These are phyloP conservation scores for Bocquillonia castaneifolia DNA, from an alignment of 441 rosid genomes.

Conservation along the genomic window DNA sequence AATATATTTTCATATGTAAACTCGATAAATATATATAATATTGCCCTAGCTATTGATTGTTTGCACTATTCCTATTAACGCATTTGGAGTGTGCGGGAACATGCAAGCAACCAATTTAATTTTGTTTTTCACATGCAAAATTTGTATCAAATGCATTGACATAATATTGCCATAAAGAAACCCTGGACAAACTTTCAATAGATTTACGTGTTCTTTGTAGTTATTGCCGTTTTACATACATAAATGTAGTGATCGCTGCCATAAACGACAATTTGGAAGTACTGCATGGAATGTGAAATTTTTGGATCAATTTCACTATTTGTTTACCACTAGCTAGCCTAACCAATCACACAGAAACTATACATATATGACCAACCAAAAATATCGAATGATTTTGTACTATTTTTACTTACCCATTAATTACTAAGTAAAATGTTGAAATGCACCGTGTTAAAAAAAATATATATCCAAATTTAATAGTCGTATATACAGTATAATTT, in stretches of 20 bases:
- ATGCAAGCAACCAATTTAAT: background rate
- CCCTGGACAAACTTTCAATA: background rate
- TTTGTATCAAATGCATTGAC: background rate
- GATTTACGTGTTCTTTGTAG: background rate
- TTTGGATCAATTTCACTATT: background rate
- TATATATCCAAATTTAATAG: too few relatives aligned
- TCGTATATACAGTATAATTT: too few relatives aligned
- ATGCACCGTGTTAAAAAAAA: too few relatives aligned
- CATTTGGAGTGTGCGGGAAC: background rate
- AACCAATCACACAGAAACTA: too few relatives aligned
- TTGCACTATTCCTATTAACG: background rate
- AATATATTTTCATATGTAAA: too few relatives aligned
- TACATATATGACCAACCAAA: too few relatives aligned
- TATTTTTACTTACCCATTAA: too few relatives aligned
- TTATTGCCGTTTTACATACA: background rate
- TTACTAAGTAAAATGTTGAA: too few relatives aligned
- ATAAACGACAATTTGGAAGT: background rate
- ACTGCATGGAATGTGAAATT: background rate
- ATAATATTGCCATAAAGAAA: background rate
- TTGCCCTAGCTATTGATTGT: too few relatives aligned
- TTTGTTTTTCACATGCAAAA: background rate
- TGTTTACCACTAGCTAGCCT: too few relatives aligned
- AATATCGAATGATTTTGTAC: too few relatives aligned
- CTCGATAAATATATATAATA: too few relatives aligned
- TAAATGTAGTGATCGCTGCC: background rate